Conservation (phyloP, 2,329 filamentous ascomycete species). For the Alternaria ethzedia region DNA sequence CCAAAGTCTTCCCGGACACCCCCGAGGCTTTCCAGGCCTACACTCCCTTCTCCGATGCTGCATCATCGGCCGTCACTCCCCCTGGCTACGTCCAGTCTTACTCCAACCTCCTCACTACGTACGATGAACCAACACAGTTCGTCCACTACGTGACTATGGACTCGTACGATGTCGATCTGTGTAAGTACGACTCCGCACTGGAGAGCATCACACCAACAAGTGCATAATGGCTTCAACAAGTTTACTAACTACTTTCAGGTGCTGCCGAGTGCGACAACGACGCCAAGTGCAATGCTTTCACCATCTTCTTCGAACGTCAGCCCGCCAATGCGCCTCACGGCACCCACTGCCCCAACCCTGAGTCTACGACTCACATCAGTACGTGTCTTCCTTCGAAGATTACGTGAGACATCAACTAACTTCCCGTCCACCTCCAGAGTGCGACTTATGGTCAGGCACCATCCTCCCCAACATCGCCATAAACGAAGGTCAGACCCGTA, state of each 20-base stretch:
- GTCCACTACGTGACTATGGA: conserved; percentile 15
- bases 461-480: conserved; percentile 25
- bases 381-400: neutral
- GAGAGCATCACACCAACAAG: neutral
- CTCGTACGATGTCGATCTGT: conserved; percentile 14
- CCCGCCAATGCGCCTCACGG: conserved; percentile 14
- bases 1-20: conserved; percentile 14
- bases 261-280: conserved; percentile 11
- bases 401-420: neutral
- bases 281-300: conserved; percentile 24
- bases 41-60: conserved; percentile 9
- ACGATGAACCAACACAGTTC: conserved; percentile 12
- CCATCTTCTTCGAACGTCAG: conserved; percentile 29
- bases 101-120: conserved; percentile 16
- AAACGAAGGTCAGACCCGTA: conserved; percentile 32
- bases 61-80: conserved; percentile 18
- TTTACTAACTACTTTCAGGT: neutral
- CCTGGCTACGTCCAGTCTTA: conserved; percentile 23
- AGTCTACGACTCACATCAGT: conserved; percentile 30
- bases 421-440: conserved; percentile 12
- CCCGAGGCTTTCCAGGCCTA: conserved; percentile 18
- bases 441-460: conserved; percentile 29
- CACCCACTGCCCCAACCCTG: conserved; percentile 18
- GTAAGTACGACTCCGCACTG: neutral
- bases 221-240: neutral